Evolutionary conservation across 495 filamentous ascomycete species (phyloP), one percentile per base, ranked within the genome.

Genomic region (Aspergillus cavernicola): DNA sequence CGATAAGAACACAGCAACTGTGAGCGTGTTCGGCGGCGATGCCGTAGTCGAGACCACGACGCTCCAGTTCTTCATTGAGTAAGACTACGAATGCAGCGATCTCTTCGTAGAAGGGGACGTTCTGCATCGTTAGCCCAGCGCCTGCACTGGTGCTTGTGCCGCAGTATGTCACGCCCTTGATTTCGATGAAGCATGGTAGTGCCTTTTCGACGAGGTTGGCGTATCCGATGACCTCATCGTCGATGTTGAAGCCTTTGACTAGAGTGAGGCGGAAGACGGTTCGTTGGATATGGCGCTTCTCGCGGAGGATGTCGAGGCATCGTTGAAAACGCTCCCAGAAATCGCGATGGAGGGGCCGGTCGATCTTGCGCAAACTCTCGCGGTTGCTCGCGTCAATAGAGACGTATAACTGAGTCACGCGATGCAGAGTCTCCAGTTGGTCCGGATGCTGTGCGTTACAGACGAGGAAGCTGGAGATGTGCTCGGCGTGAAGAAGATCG

Each of bases 361-460:
- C 92, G 61, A 97, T 95, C 53, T 84, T 84, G 16, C 87, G 82
- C 24, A 97, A 77, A 39, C 84, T 88, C 42, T 96, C 91, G n/a
- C 81, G 80, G 73, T 97, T 95, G 53, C 86, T 88, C 0, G 92
- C 92, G 64, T 97, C 92, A 66, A 97, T 96, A 49, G 85, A 89
- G 55, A 97, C 92, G 69, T 97, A 97, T 3, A 97, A 78, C 65
- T 97, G 92, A 0, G 92, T 97, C 28, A 96, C 91, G 31, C 83
- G 87, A 49, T 85, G 71, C 20, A 97, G 74, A 0, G 85, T 78
- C 10, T 86, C 88, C 20, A 97, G 82, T 62, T 97, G 88, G 31
- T 91, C 90, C 10, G 92, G 92, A 66, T 97, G 92, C 63, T 97
- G 92, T n/a, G 92, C 92, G 66, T 97, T 97, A 75, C 92, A 97